A percentile compares a stretch with the other conserved stretches of the same genome.
Conservation (phyloP, 1,284 basidiomycete genomes). For the Taiwanofungus camphoratus region DNA sequence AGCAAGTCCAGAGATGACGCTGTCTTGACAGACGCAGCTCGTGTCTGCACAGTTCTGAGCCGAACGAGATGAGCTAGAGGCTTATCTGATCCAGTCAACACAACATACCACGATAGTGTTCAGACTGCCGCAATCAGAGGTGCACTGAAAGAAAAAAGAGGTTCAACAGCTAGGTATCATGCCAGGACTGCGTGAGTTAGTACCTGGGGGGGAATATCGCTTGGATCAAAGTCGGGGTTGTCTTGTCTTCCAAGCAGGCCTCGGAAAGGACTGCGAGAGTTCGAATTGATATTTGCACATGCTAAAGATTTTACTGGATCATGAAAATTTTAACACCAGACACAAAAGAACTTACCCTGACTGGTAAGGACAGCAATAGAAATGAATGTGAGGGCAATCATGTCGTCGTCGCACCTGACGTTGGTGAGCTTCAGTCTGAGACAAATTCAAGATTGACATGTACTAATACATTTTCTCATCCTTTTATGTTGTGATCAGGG, state of each 20-base stretch:
- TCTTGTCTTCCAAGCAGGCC: conserved; percentile 10
- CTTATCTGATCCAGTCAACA: neutral
- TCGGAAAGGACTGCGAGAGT: conserved; percentile 3
- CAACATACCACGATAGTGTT: neutral
- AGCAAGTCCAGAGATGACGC: conserved; percentile 10
- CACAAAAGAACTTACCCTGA: conserved; percentile 8
- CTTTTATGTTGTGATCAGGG: too few relatives aligned
- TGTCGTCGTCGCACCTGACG: too few relatives aligned
- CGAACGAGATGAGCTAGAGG: too few relatives aligned
- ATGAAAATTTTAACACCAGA: neutral
- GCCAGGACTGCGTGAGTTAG: neutral
- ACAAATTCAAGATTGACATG: too few relatives aligned
- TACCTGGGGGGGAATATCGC: conserved; percentile 11
- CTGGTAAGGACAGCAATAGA: conserved; percentile 14
- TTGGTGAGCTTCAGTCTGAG: too few relatives aligned
- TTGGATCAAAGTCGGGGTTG: conserved; percentile 8
- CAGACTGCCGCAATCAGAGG: conserved; percentile 6
- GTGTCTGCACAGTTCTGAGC: conserved; percentile 10
- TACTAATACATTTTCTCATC: too few relatives aligned
- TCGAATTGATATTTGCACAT: conserved; percentile 5
- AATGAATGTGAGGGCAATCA: conserved; percentile 15
- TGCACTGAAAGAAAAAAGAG: conserved; percentile 8
- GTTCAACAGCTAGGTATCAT: neutral
- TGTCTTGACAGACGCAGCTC: conserved; percentile 14
- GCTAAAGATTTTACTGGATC: conserved; percentile 1